Evolutionary conservation across 2,329 filamentous ascomycete genomes (phyloP), one percentile per base, ranked within the genome.

Genomic region (Penicillium sp.): DNA sequence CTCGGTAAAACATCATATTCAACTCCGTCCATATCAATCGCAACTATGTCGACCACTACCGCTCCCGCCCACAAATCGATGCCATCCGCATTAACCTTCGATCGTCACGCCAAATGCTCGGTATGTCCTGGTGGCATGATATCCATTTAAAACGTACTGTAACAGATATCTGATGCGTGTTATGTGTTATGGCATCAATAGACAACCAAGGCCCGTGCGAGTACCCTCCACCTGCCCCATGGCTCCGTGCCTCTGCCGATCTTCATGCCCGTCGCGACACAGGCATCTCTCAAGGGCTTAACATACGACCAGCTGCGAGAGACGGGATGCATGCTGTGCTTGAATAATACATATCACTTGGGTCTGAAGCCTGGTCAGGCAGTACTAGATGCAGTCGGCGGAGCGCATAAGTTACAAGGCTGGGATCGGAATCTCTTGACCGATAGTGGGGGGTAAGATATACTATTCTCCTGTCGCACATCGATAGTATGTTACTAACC

Each of bases 181-280:
- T 39, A 38, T 49, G 10, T 42, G 9, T 8, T 39, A 35, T 49
- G 33, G 61, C 56, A 19, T 38, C 23, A 44, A 56, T 55, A 97
- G 93, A 96, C 92, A 49, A 97, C 93, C 12, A 91, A 93, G 81
- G 94, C 94, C 27, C 89, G 94, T 66, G 94, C 94, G 49, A 94
- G 94, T 53, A 87, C 86, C 58, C 82, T 99, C 53, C 89, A 88
- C 48, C 86, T 99, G 27, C 93, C 94, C 50, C 96, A 99, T 85
- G 94, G 94, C 57, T 83, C 89, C 1, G 93, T 99, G 27, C 86
- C 89, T 68, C 84, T 97, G 31, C 94, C 96, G 8, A 87, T 97
- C 58, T 99, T 99, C 77, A 99, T 99, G 94, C 94, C 94, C 17
- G 94, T 99, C 43, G 94, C 94, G 31, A 99, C 94, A 0, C 94